Conservation (phyloP, 225 moss, liverwort and hornwort genomes). For the Anthoceros angustus region DNA sequence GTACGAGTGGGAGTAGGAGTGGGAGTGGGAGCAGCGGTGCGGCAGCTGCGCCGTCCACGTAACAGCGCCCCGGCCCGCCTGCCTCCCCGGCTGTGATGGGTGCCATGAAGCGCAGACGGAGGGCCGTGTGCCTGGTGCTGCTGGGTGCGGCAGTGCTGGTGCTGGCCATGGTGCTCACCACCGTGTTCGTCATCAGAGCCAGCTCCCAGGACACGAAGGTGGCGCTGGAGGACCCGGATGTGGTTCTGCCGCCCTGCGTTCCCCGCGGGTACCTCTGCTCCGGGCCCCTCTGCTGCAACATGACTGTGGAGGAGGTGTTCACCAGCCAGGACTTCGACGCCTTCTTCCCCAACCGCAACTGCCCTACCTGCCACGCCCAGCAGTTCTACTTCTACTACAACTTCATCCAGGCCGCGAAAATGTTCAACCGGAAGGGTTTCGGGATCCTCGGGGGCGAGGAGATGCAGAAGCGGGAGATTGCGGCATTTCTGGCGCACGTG, state of each 20-base stretch:
- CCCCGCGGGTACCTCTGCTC: background rate
- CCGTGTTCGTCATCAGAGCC: background rate
- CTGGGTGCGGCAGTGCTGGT: no score
- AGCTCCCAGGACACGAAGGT: background rate
- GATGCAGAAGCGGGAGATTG: constrained; percentile 46
- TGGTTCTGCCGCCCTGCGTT: background rate
- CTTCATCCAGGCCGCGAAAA: constrained; percentile 36
- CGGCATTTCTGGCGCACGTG: constrained; percentile 75
- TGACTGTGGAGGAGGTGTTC: constrained; percentile 40
- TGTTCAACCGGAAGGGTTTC: constrained; percentile 43
- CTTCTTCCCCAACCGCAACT: constrained; percentile 69
- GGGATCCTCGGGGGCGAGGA: constrained; percentile 47
- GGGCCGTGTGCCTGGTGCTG: no score
- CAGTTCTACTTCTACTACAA: constrained; percentile 53
- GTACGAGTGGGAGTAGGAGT: no score
- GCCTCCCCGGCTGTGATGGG: no score
- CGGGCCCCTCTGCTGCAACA: constrained; percentile 17
- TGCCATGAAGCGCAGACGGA: no score
- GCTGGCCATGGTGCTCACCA: background rate
- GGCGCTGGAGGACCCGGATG: background rate
- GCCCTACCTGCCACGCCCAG: constrained; percentile 35
- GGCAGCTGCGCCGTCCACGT: no score
- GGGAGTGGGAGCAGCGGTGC: no score
- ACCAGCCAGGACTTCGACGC: constrained; percentile 38
- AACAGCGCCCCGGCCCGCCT: no score